A percentile compares a stretch with the other conserved stretches of the same genome.
These are phyloP conservation scores for Pseudopyrenochaeta lycopersici DNA, from an alignment of 2,329 filamentous ascomycete species.

Conservation along the genomic window DNA sequence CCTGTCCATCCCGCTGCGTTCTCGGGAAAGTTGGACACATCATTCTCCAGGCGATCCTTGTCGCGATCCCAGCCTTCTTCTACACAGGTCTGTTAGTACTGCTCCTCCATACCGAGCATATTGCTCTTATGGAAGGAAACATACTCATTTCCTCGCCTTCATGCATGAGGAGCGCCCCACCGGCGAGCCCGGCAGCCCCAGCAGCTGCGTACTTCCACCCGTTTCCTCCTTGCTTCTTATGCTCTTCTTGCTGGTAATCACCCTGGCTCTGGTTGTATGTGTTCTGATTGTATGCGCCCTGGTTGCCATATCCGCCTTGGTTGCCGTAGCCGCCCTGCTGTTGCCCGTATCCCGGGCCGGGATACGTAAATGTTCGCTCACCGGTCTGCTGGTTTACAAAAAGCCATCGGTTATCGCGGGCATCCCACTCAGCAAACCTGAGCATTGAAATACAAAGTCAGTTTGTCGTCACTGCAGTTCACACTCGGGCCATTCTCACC, in stretches of 20 bases:
- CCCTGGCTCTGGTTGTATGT: slow-evolving; percentile 24
- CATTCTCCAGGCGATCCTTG: slow-evolving; percentile 24
- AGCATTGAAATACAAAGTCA: too few relatives aligned
- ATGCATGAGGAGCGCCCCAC: slow-evolving; percentile 37
- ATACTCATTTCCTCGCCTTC: slow-evolving; percentile 35
- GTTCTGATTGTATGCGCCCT: slow-evolving; percentile 25
- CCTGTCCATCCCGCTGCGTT: slow-evolving; percentile 34
- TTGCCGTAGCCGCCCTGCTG: slow-evolving; percentile 27
- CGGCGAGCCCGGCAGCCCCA: slow-evolving; percentile 32
- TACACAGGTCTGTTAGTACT: slow-evolving; percentile 8
- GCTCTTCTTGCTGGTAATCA: slow-evolving; percentile 18
- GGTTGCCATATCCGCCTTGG: slow-evolving; percentile 20
- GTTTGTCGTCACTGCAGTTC: too few relatives aligned
- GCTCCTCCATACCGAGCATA: not conserved
- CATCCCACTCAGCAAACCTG: slow-evolving; percentile 28
- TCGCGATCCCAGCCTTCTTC: slow-evolving; percentile 27
- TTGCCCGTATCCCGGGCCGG: slow-evolving; percentile 30
- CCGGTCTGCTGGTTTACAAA: slow-evolving; percentile 37
- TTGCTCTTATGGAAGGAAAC: not conserved
- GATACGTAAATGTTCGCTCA: slow-evolving; percentile 34
- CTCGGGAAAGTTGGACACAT: slow-evolving; percentile 29
- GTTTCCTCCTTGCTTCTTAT: slow-evolving; percentile 28
- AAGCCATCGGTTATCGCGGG: slow-evolving; percentile 31
- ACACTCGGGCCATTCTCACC: slow-evolving; percentile 4
- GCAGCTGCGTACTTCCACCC: slow-evolving; percentile 39